Conservation (phyloP, 345 rosid species). For the Excoecaria cochinchinensis region DNA sequence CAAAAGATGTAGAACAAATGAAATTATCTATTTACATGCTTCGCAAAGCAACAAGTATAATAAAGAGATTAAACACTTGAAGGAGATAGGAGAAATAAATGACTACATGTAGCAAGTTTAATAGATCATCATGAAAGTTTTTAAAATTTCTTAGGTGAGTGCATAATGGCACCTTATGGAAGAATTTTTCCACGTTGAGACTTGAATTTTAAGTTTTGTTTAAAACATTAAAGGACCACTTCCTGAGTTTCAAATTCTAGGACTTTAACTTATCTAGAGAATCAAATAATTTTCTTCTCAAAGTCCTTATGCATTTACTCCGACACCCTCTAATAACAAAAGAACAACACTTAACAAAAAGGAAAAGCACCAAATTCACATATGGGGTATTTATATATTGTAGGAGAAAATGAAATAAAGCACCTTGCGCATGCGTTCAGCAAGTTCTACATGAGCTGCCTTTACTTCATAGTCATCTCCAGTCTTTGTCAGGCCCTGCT, state of each 20-base stretch:
- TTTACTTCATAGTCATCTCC: slow-evolving; percentile 97
- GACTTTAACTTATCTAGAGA: background rate
- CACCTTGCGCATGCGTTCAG: slow-evolving; percentile 99
- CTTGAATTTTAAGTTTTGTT: background rate
- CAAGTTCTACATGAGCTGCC: slow-evolving; percentile 95
- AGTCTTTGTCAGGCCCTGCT: slow-evolving; percentile 88
- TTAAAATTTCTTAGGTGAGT: background rate
- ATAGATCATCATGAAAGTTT: background rate
- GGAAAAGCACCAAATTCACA: background rate
- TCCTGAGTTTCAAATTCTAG: background rate
- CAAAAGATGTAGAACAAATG: background rate
- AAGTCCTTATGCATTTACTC: background rate
- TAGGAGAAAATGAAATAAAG: background rate
- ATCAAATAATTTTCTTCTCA: background rate
- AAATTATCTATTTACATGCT: too few species aligned
- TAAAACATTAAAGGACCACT: background rate
- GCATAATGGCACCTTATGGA: too few species aligned
- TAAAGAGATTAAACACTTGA: background rate
- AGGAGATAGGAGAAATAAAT: background rate
- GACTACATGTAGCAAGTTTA: background rate
- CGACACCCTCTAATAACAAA: background rate
- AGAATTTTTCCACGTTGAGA: background rate
- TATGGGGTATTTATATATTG: background rate
- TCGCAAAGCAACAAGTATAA: background rate
- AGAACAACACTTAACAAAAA: background rate